Evolutionary conservation across 345 rosid species (phyloP).

Genomic region (Populus alba): DNA sequence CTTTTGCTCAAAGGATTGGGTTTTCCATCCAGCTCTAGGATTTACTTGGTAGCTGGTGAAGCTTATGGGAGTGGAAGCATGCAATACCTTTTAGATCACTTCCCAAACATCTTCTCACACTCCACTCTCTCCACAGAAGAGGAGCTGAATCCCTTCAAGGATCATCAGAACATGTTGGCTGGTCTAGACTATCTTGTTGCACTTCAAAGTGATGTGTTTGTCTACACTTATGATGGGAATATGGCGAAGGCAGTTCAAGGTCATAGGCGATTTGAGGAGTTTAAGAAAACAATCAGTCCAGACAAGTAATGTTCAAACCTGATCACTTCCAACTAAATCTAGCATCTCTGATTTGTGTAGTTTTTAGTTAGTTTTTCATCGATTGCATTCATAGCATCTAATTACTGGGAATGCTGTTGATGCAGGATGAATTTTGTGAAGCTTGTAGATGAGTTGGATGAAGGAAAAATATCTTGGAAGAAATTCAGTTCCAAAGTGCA

Average conservation of each 20-base stretch:
- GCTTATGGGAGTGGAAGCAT: conserved; percentile 86
- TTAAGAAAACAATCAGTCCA: conserved; percentile 83
- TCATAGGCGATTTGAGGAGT: conserved; percentile 80
- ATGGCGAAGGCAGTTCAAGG: conserved; percentile 99
- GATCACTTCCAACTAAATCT: not conserved
- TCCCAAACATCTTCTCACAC: conserved; percentile 79
- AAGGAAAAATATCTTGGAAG: conserved; percentile 77
- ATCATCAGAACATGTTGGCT: conserved; percentile 93
- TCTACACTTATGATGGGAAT: conserved; percentile 88
- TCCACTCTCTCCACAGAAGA: conserved; percentile 68
- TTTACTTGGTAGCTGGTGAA: conserved; percentile 95
- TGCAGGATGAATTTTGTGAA: conserved; percentile 81
- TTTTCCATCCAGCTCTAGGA: conserved; percentile 69
- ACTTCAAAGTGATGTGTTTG: conserved; percentile 78
- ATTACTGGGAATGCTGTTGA: not conserved
- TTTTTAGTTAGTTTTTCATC: not conserved
- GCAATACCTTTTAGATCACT: conserved; percentile 62
- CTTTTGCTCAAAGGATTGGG: conserved; percentile 81
- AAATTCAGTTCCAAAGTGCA: conserved; percentile 76
- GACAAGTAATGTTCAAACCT: conserved; percentile 55
- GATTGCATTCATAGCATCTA: not conserved
- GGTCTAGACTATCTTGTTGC: conserved; percentile 90
- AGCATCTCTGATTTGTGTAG: not conserved
- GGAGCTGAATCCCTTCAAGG: conserved; percentile 68
- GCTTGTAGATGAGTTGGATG: conserved; percentile 75